These are phyloP conservation scores for Pythium rhizo-oryzae DNA, from an alignment of 352 stramenopile species.

Conservation along the genomic window DNA sequence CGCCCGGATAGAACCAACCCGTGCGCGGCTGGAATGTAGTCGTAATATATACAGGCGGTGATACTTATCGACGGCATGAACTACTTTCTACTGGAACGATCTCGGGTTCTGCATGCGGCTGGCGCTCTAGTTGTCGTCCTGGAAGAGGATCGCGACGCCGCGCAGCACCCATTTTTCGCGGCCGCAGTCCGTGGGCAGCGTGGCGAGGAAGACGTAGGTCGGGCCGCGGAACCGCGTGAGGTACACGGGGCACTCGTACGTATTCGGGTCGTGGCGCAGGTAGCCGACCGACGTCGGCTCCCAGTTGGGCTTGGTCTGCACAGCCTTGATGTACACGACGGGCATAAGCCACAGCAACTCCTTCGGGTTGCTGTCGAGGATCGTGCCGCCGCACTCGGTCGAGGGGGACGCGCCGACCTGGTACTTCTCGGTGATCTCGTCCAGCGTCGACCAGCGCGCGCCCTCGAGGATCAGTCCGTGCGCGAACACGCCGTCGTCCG, in stretches of 20 bases:
- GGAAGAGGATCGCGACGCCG: constrained; percentile 94
- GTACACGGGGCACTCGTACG: constrained; percentile 98
- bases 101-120: too few relatives aligned
- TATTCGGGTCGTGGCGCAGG: constrained; percentile 88
- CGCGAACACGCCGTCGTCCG: constrained; percentile 93
- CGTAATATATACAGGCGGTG: constrained; percentile 2
- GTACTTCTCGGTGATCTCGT: constrained; percentile 91
- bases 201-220: constrained; percentile 97
- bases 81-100: neutral
- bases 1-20: constrained; percentile 56
- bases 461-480: constrained; percentile 97
- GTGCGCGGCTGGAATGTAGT: neutral
- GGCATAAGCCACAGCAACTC: constrained; percentile 93
- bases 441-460: constrained; percentile 89
- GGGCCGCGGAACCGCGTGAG: constrained; percentile 96
- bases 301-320: constrained; percentile 93
- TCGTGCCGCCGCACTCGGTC: constrained; percentile 85
- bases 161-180: constrained; percentile 95
- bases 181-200: constrained; percentile 91
- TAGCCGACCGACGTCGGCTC: constrained; percentile 96
- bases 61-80: neutral
- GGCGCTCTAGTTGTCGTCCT: constrained; percentile 92
- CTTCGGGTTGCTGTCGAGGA: constrained; percentile 96
- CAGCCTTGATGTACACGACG: constrained; percentile 96
- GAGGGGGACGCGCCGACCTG: constrained; percentile 80